Evolutionary conservation across 2,329 filamentous ascomycete genomes (phyloP).

Genomic region (Monilinia laxa): DNA sequence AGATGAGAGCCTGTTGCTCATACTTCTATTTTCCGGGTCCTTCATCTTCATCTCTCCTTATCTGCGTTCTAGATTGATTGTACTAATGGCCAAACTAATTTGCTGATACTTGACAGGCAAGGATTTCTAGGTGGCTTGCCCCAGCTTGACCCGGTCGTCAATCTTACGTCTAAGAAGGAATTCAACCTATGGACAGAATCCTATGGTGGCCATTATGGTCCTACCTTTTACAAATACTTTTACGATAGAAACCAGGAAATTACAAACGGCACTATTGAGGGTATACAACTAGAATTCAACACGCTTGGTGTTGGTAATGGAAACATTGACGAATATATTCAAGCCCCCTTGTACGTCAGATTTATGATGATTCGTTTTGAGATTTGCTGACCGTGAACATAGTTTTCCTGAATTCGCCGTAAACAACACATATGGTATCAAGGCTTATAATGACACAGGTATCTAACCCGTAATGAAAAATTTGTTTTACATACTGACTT

Average conservation of each 20-base stretch:
- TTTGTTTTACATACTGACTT: background rate
- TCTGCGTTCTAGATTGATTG: background rate
- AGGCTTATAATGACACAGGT: conserved; percentile 34
- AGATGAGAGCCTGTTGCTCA: background rate
- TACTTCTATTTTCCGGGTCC: background rate
- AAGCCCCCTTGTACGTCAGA: conserved; percentile 43
- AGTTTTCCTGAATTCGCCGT: conserved; percentile 42
- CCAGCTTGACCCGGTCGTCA: conserved; percentile 37
- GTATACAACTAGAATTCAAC: conserved; percentile 56
- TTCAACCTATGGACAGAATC: conserved; percentile 61
- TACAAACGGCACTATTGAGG: conserved; percentile 49
- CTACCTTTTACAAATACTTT: conserved; percentile 54
- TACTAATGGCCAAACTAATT: background rate
- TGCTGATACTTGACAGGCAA: conserved; percentile 40
- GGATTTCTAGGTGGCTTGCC: conserved; percentile 52
- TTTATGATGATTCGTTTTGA: background rate
- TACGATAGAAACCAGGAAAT: conserved; percentile 60
- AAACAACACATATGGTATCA: conserved; percentile 49
- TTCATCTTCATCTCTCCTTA: background rate
- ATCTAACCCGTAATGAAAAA: background rate
- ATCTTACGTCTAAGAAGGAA: conserved; percentile 29
- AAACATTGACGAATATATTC: conserved; percentile 60
- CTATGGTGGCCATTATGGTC: conserved; percentile 45
- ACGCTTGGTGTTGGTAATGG: conserved; percentile 69
- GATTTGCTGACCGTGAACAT: background rate